Conservation (phyloP, 2,329 filamentous ascomycete species). For the Ilyonectria mors-panacis region DNA sequence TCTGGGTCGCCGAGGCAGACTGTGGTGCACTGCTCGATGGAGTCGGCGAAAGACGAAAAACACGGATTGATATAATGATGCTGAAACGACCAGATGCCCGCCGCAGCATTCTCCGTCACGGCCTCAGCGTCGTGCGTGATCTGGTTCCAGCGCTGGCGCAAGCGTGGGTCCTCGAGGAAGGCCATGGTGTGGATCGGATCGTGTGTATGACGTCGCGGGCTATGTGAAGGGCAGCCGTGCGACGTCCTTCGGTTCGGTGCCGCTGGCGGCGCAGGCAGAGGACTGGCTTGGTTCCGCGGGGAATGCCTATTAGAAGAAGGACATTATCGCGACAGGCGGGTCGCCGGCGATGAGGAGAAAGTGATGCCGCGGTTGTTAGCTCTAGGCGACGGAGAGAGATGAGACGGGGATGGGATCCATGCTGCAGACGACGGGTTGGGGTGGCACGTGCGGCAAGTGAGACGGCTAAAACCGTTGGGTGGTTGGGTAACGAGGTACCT, state of each 20-base stretch:
- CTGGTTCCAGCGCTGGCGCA: slow-evolving; percentile 94
- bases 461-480: slow-evolving; percentile 47
- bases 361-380: slow-evolving; percentile 32
- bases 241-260: slow-evolving; percentile 7
- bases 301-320: slow-evolving; percentile 23
- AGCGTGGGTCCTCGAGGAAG: slow-evolving; percentile 84
- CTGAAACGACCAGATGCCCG: slow-evolving; percentile 89
- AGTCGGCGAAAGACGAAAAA: slow-evolving; percentile 75
- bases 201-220: slow-evolving; percentile 47
- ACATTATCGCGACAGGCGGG: slow-evolving; percentile 37
- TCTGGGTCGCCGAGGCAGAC: slow-evolving; percentile 81
- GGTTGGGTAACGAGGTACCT: slow-evolving; percentile 44
- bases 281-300: slow-evolving; percentile 6
- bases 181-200: slow-evolving; percentile 61
- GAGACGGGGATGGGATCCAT: slow-evolving; percentile 36
- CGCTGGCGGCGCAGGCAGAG: background rate
- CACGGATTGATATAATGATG: slow-evolving; percentile 90
- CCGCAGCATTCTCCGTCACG: slow-evolving; percentile 92
- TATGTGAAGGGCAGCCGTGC: slow-evolving; percentile 31
- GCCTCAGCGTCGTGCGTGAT: slow-evolving; percentile 92
- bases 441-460: slow-evolving; percentile 48
- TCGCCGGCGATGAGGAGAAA: slow-evolving; percentile 30
- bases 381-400: slow-evolving; percentile 37
- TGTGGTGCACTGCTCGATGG: slow-evolving; percentile 80
- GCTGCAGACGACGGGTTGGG: slow-evolving; percentile 34